Percentiles rank a stretch among this genome's conserved stretches.
Conservation (phyloP, 495 filamentous ascomycete species). For the Penicillium simplicissimum region DNA sequence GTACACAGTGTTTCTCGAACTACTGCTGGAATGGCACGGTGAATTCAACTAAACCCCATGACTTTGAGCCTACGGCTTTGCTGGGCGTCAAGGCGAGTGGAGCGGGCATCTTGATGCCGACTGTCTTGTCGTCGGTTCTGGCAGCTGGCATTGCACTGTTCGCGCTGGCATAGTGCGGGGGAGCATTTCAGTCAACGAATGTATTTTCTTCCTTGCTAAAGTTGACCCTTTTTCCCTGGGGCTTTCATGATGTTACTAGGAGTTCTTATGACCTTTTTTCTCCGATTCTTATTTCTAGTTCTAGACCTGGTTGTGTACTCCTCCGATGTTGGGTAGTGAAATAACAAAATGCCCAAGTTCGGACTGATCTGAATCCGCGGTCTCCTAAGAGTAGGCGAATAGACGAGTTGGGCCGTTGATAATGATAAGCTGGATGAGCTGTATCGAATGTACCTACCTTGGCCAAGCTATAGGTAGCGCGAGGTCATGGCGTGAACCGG, state of each 20-base stretch:
- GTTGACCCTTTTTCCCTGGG: background rate
- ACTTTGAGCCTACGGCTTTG: conserved; percentile 33
- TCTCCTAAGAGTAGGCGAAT: no score
- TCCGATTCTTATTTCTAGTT: background rate
- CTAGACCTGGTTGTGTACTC: background rate
- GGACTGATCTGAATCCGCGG: no score
- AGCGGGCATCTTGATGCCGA: conserved; percentile 1
- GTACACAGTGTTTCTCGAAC: conserved; percentile 68
- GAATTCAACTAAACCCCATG: conserved; percentile 31
- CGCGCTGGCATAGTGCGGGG: background rate
- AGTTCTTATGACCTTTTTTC: background rate
- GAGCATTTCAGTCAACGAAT: background rate
- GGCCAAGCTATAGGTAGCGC: no score
- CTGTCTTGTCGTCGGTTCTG: background rate
- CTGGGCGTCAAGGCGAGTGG: conserved; percentile 17
- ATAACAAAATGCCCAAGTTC: no score
- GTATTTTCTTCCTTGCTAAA: background rate
- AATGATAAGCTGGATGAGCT: no score
- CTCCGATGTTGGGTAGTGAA: background rate
- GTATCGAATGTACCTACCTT: no score
- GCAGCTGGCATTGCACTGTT: background rate
- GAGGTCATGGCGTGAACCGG: no score
- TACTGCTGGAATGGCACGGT: conserved; percentile 72
- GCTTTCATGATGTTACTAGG: background rate
- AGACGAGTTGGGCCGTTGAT: no score